Evolutionary conservation across 225 moss, liverwort and hornwort genomes (phyloP).

Genomic region (Polytrichum formosum): DNA sequence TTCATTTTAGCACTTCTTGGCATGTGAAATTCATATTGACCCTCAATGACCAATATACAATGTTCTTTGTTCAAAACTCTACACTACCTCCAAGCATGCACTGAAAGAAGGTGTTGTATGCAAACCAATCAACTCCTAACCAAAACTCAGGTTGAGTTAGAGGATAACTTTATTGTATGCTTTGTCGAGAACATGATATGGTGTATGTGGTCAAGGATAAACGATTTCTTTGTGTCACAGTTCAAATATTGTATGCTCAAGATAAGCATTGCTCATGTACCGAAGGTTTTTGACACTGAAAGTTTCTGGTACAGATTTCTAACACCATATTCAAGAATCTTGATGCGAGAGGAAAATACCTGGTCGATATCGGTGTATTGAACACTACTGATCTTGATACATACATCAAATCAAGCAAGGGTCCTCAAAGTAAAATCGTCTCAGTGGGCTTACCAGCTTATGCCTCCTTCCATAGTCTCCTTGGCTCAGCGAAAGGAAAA

Average conservation of each 20-base stretch:
- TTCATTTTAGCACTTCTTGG: no score
- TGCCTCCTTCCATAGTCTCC: constrained; percentile 19
- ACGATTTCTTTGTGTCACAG: no score
- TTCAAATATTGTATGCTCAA: no score
- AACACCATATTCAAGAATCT: constrained; percentile 37
- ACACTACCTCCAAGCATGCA: no score
- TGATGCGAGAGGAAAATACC: constrained; percentile 25
- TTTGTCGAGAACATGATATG: not conserved
- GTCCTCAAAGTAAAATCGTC: constrained; percentile 32
- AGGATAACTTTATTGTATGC: not conserved
- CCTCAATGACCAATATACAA: no score
- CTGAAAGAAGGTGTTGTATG: no score
- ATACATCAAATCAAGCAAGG: constrained; percentile 35
- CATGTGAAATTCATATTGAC: no score
- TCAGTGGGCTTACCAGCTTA: constrained; percentile 41
- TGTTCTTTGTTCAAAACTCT: no score
- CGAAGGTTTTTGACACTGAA: no score
- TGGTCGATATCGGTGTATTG: constrained; percentile 27
- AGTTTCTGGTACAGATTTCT: constrained; percentile 32
- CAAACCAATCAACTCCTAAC: no score
- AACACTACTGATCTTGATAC: constrained; percentile 33
- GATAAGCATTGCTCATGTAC: no score
- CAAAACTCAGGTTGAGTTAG: no score
- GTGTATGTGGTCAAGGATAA: not conserved
- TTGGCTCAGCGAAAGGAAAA: constrained; percentile 29